Evolutionary conservation across 2,329 filamentous ascomycete species (phyloP), one percentile per base, ranked within the genome.

Genomic region (Fusarium irregulare): DNA sequence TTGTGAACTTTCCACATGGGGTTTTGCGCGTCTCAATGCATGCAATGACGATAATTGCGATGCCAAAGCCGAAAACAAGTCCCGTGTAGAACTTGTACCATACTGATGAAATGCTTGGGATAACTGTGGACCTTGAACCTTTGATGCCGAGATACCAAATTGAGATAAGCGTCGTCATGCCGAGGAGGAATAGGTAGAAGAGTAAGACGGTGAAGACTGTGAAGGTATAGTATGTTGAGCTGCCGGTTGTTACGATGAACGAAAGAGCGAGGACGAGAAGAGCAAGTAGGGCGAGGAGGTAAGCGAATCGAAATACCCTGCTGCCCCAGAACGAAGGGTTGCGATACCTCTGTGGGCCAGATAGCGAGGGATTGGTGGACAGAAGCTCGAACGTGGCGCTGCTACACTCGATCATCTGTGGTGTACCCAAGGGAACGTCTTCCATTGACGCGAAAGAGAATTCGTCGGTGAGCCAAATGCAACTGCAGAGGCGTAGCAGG

Each of bases 1-100:
- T 67, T 3, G 64, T 67, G 21, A 56, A 67, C 1, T 66, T 67
- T 53, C 64, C 64, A 6, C 64, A 67, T 0, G 62, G 62, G 3
- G 64, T 67, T 18, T 53, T 66, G 2, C 62, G 51, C 0, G 64
- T 67, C 25, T 67, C 64, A 1, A 67, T 44, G 2, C 62, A 66
- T 2, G 64, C 56, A 13, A 67, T 56, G 0, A 32, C 12, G 14
- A 67, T 49, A 3, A 56, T 14, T 5, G 41, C 25, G 11, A 62
- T 30, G 3, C 40, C 56, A 4, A 54, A 45, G 3, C 47, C 42
- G 5, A 50, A 16, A 0, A 66, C 0, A 0, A 50, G 3, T 1
- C 48, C 54, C 0, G 60, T 66, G 9, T 66, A 65, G 3, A 66
- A 27, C 9, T 66, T 66, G 21, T 66, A 65, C 60, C 60, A 65